These are phyloP conservation scores for Stevia rebaudiana DNA, from an alignment of 140 eudicot genomes.

Conservation along the genomic window DNA sequence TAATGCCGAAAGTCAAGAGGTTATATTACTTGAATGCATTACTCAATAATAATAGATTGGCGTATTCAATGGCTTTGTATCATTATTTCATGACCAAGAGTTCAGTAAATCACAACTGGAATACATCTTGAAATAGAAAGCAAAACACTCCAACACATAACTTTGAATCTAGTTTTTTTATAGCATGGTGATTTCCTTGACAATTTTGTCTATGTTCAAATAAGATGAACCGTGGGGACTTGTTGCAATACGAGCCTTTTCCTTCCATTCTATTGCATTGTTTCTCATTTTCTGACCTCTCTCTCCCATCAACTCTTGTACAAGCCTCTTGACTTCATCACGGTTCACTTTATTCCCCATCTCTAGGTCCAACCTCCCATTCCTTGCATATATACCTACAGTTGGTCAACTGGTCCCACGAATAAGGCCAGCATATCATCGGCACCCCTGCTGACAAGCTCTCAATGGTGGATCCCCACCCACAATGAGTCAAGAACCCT, in stretches of 20 bases:
- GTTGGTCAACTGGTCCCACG: conserved; percentile 18
- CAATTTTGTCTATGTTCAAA: not conserved
- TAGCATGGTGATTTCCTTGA: conserved; percentile 5
- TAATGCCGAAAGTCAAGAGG: too few species aligned
- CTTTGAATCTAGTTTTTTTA: not conserved
- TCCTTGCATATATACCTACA: conserved; percentile 29
- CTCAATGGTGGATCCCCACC: conserved; percentile 41
- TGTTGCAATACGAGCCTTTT: not conserved
- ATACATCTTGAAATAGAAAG: not conserved
- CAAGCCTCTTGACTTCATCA: conserved; percentile 6
- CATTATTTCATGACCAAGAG: too few species aligned
- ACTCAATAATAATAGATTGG: too few species aligned
- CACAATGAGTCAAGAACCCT: conserved; percentile 42
- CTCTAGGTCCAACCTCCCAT: conserved; percentile 31
- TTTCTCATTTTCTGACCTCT: conserved; percentile 12
- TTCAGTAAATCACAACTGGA: too few species aligned
- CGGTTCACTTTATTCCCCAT: conserved; percentile 6
- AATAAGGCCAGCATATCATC: conserved; percentile 36
- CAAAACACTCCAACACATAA: not conserved
- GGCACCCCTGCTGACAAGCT: conserved; percentile 35
- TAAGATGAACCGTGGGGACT: conserved; percentile 1
- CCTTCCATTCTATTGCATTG: conserved; percentile 14
- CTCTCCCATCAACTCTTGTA: conserved; percentile 27
- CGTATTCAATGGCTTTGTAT: too few species aligned
- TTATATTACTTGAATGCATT: too few species aligned